These are phyloP conservation scores for Cyathus olla DNA, from an alignment of 1,284 basidiomycete species.

Conservation along the genomic window DNA sequence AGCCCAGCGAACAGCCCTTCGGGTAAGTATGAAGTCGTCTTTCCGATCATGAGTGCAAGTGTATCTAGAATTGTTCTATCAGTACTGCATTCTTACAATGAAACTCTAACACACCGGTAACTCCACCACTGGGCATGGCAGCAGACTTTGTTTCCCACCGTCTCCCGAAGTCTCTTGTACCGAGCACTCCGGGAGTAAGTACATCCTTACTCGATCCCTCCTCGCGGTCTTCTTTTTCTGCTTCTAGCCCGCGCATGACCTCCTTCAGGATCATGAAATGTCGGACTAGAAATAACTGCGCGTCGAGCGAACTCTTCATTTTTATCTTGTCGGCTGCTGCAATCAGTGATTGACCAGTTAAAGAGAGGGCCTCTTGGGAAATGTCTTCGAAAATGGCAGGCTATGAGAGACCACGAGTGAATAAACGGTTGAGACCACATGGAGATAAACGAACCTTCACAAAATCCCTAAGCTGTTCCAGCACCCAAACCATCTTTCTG, in stretches of 20 bases:
- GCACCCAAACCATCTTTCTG: conserved; percentile 87
- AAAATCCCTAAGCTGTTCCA: conserved; percentile 89
- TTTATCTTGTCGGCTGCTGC: conserved; percentile 75
- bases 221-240: conserved; percentile 44
- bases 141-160: conserved; percentile 25
- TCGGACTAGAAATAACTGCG: conserved; percentile 86
- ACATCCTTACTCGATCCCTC: too few relatives aligned
- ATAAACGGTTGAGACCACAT: background rate
- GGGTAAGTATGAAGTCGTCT: conserved; percentile 79
- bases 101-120: background rate
- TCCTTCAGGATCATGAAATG: conserved; percentile 95
- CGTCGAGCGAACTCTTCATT: conserved; percentile 67
- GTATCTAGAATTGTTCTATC: conserved; percentile 63
- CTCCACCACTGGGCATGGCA: conserved; percentile 2
- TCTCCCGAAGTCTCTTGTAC: conserved; percentile 29
- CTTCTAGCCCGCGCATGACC: conserved; percentile 81
- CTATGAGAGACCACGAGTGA: conserved; percentile 48
- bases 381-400: conserved; percentile 94
- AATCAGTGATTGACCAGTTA: conserved; percentile 85
- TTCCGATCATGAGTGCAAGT: conserved; percentile 77
- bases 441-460: conserved; percentile 75
- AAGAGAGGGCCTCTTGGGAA: conserved; percentile 88
- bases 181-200: conserved; percentile 6
- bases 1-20: conserved; percentile 74
- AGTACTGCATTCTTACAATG: background rate